These are phyloP conservation scores for Rostrohypoxylon terebratum DNA, from an alignment of 495 filamentous ascomycete species.

Conservation along the genomic window DNA sequence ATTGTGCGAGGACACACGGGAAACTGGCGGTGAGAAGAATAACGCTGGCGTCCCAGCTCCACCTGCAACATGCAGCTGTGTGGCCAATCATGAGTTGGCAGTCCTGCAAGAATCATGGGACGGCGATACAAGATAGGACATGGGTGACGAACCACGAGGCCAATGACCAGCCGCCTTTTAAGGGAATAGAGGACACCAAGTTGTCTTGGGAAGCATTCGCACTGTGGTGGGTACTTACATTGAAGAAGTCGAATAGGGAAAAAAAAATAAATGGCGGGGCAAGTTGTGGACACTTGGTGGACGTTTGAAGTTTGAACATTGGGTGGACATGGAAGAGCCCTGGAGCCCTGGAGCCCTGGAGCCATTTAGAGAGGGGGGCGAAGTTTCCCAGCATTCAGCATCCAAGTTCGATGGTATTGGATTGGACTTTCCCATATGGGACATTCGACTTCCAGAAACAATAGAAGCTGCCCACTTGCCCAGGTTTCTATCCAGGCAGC, in stretches of 20 bases:
- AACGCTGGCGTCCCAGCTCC: slow-evolving; percentile 53
- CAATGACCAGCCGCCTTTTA: slow-evolving; percentile 44
- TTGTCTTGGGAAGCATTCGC: slow-evolving; percentile 8
- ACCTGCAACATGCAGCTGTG: slow-evolving; percentile 51
- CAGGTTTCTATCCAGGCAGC: background rate
- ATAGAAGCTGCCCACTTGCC: background rate
- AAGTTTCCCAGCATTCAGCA: background rate
- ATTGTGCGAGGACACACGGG: slow-evolving; percentile 51
- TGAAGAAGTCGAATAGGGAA: background rate
- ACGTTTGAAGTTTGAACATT: no score
- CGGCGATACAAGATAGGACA: slow-evolving; percentile 43
- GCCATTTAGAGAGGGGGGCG: background rate
- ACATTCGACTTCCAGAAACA: background rate
- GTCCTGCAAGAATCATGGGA: slow-evolving; percentile 48
- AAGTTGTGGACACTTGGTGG: background rate
- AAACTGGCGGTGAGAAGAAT: slow-evolving; percentile 54
- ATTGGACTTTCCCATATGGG: slow-evolving; percentile 3
- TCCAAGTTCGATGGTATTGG: background rate
- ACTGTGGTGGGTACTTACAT: slow-evolving; percentile 39
- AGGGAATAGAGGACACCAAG: slow-evolving; percentile 20
- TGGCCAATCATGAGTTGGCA: slow-evolving; percentile 45
- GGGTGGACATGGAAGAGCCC: no score
- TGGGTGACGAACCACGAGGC: slow-evolving; percentile 42
- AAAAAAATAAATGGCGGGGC: slow-evolving; percentile 8
- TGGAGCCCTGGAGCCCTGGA: no score